Evolutionary conservation across 2,329 filamentous ascomycete genomes (phyloP), one percentile per base, ranked within the genome.

Genomic region (Chaetoscypha palmicola): DNA sequence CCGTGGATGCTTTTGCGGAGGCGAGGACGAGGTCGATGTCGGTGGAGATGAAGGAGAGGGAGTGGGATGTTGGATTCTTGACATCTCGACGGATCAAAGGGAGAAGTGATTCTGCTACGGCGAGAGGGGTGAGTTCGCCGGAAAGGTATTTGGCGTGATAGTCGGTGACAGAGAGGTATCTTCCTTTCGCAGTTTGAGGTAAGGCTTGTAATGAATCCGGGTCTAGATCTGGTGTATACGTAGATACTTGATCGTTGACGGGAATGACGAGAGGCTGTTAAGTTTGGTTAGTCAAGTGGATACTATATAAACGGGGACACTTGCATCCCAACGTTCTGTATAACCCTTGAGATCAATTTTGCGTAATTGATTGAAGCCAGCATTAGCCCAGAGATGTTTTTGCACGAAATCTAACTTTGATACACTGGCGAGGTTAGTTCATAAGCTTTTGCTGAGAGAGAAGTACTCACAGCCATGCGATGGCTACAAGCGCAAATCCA

Each of bases 141-240:
- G 77, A 77, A 49, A 72, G 73, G 67, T 90, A 94, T 31, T 85
- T 74, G 40, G 76, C 73, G 60, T 88, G 81, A 61, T 89, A 95
- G 65, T 95, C 87, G 10, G 76, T 73, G 19, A 80, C 76, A 3
- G 84, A 84, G 61, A 81, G 77, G 66, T 85, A 87, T 34, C 76
- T 72, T 12, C 68, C 69, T 4, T 62, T 54, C 10, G 68, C 58
- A 34, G 66, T 60, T 12, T 64, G 58, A 5, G 72, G 65, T 38
- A 67, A 66, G 9, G 64, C 63, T 35, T 62, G 59, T 37, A 64
- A 61, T 3, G 74, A 64, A 26, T 69, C 64, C 0, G 66, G 52
- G 2, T 65, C 67, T 26, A 74, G 63, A 3, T 65, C 61, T 21
- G 53, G 49, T 3, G 53, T 24, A 58, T 38, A 57, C 24, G 14